Evolutionary conservation across 495 filamentous ascomycete genomes (phyloP), one percentile per base, ranked within the genome.

Genomic region (Aspergillus haitiensis): DNA sequence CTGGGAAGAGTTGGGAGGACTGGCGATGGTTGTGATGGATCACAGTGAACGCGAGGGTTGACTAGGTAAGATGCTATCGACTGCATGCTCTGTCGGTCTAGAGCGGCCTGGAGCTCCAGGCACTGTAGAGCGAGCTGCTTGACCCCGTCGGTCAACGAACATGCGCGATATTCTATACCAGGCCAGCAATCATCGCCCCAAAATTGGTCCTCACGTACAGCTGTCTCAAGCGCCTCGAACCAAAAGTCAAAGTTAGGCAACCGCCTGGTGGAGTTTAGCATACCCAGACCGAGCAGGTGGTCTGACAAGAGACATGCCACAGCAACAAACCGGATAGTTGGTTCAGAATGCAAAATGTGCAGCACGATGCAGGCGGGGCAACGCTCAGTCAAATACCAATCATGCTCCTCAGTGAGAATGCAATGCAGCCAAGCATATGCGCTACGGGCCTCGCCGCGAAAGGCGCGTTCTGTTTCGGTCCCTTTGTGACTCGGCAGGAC

Each of bases 351-450:
- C 8, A 87, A 64, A 52, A 80, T 76, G 55, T 84, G 75, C 37
- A 75, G 70, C 5, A 82, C 80, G 50, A 83, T 75, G 65, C 84
- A 87, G 18, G 78, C 77, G 18, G 84, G 82, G 68, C 84, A 87
- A 13, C 83, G 81, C 48, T 75, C 67, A 0, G 80, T 81, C 61
- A 78, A 67, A 62, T 82, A 84, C 81, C 82, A 87, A 58, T 85
- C 79, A 57, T 80, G 77, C 59, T 84, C 83, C 56, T 84, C 81
- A 31, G 63, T 76, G 8, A 86, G 65, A 52, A 85, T 83, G 71
- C 81, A 85, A 62, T 84, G 79, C 47, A 87, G 72, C 82, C 83
- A 87, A 55, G 84, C 69, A 69, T 81, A 86, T 6, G 84, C 82
- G 55, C 80, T 79, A 32, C 84, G 79, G 11, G 83, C 84, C 47